Conservation (phyloP, 2,329 filamentous ascomycete genomes). For the Trichoderma breve region DNA sequence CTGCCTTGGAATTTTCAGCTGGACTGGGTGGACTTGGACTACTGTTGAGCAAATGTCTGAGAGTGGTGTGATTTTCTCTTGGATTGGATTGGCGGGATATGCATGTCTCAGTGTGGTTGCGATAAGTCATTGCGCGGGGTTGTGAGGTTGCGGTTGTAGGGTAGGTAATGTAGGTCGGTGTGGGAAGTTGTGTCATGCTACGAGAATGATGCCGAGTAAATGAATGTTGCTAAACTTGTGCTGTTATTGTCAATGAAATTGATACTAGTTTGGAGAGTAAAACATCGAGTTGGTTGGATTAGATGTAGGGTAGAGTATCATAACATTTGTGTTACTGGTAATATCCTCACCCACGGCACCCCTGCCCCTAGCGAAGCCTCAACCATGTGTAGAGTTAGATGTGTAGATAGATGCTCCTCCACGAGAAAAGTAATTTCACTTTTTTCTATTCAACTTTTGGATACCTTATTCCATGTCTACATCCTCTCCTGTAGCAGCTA, state of each 20-base stretch:
- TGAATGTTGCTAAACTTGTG: background rate
- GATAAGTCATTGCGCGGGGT: background rate
- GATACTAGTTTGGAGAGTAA: background rate
- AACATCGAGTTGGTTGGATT: background rate
- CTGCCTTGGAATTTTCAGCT: background rate
- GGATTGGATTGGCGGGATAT: background rate
- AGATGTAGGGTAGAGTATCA: background rate
- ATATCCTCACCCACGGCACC: background rate
- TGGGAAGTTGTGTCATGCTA: background rate
- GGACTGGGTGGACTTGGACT: background rate
- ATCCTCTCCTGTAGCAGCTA: conserved; percentile 27
- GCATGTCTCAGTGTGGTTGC: conserved; percentile 8
- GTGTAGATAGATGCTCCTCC: background rate
- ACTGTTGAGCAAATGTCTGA: conserved; percentile 5
- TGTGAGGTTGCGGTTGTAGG: background rate
- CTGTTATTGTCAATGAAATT: background rate
- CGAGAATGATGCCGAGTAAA: background rate
- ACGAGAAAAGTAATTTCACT: background rate
- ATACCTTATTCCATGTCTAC: conserved; percentile 19
- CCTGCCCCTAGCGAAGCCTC: background rate
- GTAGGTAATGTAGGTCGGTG: background rate
- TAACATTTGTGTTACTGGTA: background rate
- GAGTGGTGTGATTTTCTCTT: conserved; percentile 4
- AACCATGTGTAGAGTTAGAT: background rate
- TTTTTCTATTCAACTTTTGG: background rate